Percentiles rank a stretch among this genome's conserved stretches.
Evolutionary conservation across 805 yeast genomes (phyloP).

Genomic region (Nakazawaea sp.): DNA sequence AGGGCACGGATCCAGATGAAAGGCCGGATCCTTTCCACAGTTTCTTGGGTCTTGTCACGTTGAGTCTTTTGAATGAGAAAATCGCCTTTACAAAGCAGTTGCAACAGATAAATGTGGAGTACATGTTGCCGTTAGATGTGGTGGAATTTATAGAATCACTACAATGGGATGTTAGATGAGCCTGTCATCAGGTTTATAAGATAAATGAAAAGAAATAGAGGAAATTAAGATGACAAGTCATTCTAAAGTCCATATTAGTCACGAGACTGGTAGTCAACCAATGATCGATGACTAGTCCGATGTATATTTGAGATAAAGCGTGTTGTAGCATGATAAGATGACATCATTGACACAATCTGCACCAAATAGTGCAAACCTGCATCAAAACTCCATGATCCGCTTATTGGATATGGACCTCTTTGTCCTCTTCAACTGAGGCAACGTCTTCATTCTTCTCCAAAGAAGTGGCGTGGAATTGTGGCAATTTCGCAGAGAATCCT

Average conservation of each 20-base stretch:
- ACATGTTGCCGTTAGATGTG: slow-evolving; percentile 20
- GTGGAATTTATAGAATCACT: slow-evolving; percentile 11
- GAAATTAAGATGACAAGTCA: no score
- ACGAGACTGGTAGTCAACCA: no score
- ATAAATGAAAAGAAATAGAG: no score
- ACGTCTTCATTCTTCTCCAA: slow-evolving; percentile 44
- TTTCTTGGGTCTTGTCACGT: slow-evolving; percentile 51
- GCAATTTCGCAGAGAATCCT: slow-evolving; percentile 57
- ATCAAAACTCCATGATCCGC: no score
- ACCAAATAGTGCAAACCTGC: background rate
- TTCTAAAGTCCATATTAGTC: no score
- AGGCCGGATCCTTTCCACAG: slow-evolving; percentile 67
- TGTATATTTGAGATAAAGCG: background rate
- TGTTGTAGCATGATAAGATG: no score
- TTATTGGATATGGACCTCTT: slow-evolving; percentile 43
- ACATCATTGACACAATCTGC: no score
- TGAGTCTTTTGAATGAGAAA: slow-evolving; percentile 29
- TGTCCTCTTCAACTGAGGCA: slow-evolving; percentile 59
- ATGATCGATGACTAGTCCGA: no score
- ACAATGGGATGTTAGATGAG: slow-evolving; percentile 1
- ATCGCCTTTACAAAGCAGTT: slow-evolving; percentile 12
- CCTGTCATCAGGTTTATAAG: slow-evolving; percentile 3
- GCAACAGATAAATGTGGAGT: slow-evolving; percentile 20
- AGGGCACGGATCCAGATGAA: slow-evolving; percentile 46
- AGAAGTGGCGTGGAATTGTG: slow-evolving; percentile 41